Conservation (phyloP, 1,284 basidiomycete genomes). For the Leccinum griseonigrum region DNA sequence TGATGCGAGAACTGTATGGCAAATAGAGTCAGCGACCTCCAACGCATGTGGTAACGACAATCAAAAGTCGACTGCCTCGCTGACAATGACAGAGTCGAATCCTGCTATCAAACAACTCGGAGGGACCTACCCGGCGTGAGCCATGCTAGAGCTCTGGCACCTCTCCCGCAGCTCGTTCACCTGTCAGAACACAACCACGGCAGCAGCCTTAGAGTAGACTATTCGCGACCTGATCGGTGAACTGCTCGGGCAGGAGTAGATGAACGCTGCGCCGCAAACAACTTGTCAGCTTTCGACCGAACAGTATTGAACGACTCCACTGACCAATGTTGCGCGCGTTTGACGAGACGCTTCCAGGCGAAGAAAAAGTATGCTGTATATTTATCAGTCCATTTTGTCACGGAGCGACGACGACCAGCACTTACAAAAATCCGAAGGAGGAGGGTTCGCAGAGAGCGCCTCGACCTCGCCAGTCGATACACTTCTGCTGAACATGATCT, state of each 20-base stretch:
- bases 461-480: slow-evolving; percentile 39
- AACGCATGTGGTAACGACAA: too few species aligned
- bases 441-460: slow-evolving; percentile 48
- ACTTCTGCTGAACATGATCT: slow-evolving; percentile 34
- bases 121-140: too few species aligned
- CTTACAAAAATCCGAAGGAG: slow-evolving; percentile 52
- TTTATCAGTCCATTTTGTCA: neutral
- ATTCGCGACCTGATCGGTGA: slow-evolving; percentile 84
- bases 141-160: slow-evolving; percentile 19
- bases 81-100: too few species aligned
- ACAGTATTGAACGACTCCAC: slow-evolving; percentile 14
- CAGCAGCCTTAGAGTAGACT: slow-evolving; percentile 76
- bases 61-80: too few species aligned
- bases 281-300: slow-evolving; percentile 7
- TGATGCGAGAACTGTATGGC: too few species aligned
- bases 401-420: slow-evolving; percentile 9
- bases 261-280: slow-evolving; percentile 55
- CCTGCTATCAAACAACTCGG: too few species aligned
- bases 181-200: slow-evolving; percentile 49
- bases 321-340: slow-evolving; percentile 56
- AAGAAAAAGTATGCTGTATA: slow-evolving; percentile 67
- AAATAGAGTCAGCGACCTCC: too few species aligned
- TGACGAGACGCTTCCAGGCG: slow-evolving; percentile 54
- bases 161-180: slow-evolving; percentile 51
- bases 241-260: slow-evolving; percentile 81